Conservation (phyloP, 257 asterid genomes). For the Verbena officinalis region DNA sequence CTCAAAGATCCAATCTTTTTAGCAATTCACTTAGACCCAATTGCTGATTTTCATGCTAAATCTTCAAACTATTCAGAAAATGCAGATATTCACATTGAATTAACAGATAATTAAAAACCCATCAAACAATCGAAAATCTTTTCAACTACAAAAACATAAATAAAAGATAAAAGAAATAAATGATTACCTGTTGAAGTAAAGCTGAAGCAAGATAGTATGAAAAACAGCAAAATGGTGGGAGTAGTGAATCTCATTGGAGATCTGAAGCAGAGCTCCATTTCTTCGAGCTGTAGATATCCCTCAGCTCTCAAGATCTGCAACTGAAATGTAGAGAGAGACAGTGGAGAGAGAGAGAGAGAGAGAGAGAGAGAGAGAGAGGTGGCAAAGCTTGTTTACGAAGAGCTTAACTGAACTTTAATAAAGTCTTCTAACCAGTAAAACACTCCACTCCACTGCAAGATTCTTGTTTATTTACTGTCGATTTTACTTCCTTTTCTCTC, state of each 20-base stretch:
- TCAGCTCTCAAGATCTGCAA: conserved; percentile 53
- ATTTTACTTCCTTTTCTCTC: not conserved
- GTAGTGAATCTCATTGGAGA: conserved; percentile 39
- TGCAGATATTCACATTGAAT: not conserved
- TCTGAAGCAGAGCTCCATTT: conserved; percentile 47
- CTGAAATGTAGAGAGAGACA: conserved; percentile 20
- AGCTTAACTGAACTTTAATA: conserved; percentile 29
- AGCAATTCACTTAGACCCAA: conserved; percentile 24
- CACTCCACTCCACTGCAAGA: not conserved
- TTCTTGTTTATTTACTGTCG: conserved; percentile 5
- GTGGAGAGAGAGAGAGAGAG: conserved; percentile 16
- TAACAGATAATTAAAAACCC: conserved; percentile 6
- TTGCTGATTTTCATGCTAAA: conserved; percentile 1
- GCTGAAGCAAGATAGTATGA: conserved; percentile 55
- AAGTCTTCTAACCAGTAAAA: conserved; percentile 16
- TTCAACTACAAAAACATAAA: not conserved
- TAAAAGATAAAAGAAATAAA: not conserved
- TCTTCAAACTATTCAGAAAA: conserved; percentile 6
- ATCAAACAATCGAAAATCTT: not conserved
- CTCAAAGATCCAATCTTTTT: conserved; percentile 34
- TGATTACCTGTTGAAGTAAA: conserved; percentile 65
- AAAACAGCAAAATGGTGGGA: conserved; percentile 38
- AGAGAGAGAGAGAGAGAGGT: conserved; percentile 23
- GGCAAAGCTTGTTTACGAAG: conserved; percentile 34
- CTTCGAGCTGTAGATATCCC: conserved; percentile 26